Conservation (phyloP, 192 early-diverging fungal species). For the Podila clonocystis region DNA sequence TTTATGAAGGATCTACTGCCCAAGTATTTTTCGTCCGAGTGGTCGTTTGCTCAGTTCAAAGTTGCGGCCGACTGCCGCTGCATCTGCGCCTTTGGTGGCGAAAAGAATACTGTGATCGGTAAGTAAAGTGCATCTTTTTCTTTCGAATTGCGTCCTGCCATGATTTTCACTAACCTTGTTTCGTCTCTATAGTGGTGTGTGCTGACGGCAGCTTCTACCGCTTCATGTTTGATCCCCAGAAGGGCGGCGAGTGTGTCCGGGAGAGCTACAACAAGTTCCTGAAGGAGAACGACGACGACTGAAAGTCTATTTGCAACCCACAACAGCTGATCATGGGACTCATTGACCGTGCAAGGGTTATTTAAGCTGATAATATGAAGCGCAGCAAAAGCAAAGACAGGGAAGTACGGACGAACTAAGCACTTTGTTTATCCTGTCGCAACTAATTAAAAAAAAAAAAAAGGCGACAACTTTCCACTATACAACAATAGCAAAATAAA, state of each 20-base stretch:
- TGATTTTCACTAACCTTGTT: neutral
- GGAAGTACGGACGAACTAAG: no score
- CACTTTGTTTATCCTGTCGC: no score
- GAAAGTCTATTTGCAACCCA: neutral
- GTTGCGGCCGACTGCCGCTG: slow-evolving; percentile 82
- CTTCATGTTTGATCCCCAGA: slow-evolving; percentile 80
- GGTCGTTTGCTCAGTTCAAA: slow-evolving; percentile 92
- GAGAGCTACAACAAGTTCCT: slow-evolving; percentile 53
- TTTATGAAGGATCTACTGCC: slow-evolving; percentile 89
- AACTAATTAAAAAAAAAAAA: no score
- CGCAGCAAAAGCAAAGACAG: no score
- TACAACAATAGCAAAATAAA: no score
- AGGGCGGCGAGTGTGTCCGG: slow-evolving; percentile 74
- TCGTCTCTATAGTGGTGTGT: slow-evolving; percentile 68
- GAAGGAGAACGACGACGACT: slow-evolving; percentile 45
- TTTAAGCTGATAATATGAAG: no score
- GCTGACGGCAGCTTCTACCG: slow-evolving; percentile 90
- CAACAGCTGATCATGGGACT: no score
- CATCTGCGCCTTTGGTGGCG: slow-evolving; percentile 82
- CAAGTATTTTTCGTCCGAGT: slow-evolving; percentile 95
- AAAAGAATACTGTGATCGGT: slow-evolving; percentile 80
- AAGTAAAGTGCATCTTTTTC: slow-evolving; percentile 4
- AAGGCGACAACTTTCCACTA: no score
- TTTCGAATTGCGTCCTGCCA: neutral
- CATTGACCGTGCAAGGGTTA: no score